Conservation (phyloP, 352 stramenopile genomes). For the Pythium angustatum region DNA sequence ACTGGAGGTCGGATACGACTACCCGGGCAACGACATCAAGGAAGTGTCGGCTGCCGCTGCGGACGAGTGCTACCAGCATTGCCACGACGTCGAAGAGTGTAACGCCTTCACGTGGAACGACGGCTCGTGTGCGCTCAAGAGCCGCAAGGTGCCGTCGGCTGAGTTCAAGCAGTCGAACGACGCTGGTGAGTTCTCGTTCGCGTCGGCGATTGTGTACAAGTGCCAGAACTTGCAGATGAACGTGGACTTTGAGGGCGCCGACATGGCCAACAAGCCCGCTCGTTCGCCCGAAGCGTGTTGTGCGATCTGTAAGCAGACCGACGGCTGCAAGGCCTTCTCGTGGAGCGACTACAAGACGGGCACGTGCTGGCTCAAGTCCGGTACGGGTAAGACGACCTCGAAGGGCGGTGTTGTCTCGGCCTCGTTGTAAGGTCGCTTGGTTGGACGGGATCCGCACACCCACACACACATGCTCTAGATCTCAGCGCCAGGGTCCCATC, state of each 20-base stretch:
- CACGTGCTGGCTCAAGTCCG: constrained; percentile 45
- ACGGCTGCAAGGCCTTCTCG: constrained; percentile 33
- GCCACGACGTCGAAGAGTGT: constrained; percentile 17
- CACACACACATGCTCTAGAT: constrained; percentile 1
- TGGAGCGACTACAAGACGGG: constrained; percentile 36
- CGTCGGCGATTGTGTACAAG: constrained; percentile 39
- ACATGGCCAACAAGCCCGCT: constrained; percentile 25
- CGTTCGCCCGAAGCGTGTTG: constrained; percentile 36
- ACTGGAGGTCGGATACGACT: constrained; percentile 28
- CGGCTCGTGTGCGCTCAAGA: constrained; percentile 37
- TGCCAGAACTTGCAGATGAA: constrained; percentile 31
- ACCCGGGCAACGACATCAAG: constrained; percentile 33
- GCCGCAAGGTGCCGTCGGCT: constrained; percentile 18
- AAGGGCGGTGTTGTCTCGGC: constrained; percentile 32
- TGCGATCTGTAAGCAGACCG: constrained; percentile 30
- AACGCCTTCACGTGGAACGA: constrained; percentile 36
- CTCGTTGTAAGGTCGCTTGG: constrained; percentile 20
- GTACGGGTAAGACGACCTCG: constrained; percentile 5
- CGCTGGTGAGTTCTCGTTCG: constrained; percentile 2
- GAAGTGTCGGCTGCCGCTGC: constrained; percentile 1
- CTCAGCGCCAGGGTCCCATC: constrained; percentile 3
- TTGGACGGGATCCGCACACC: background rate
- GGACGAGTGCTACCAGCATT: constrained; percentile 31
- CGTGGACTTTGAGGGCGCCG: constrained; percentile 30
- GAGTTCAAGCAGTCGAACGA: constrained; percentile 13